Conservation (phyloP, 805 yeast species). For the Torulaspora gathmanii region DNA sequence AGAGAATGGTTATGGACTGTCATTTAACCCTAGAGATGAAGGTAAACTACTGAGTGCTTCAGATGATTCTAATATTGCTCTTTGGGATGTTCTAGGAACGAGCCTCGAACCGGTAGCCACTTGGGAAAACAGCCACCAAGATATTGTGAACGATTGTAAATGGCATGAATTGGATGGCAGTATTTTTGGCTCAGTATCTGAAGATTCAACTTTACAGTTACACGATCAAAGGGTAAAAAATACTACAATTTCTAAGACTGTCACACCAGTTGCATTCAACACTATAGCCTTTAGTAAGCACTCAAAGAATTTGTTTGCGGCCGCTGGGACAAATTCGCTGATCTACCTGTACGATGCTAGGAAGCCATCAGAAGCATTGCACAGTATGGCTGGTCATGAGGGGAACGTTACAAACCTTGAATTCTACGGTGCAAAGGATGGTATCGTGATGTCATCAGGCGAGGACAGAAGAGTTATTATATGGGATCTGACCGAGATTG, state of each 20-base stretch:
- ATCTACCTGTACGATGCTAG: constrained; percentile 64
- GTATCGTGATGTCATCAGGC: constrained; percentile 70
- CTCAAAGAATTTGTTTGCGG: constrained; percentile 55
- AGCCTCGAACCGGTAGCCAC: constrained; percentile 28
- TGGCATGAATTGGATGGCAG: constrained; percentile 56
- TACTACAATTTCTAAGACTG: constrained; percentile 27
- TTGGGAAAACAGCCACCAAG: constrained; percentile 41
- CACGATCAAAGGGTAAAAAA: constrained; percentile 47
- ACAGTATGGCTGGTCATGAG: constrained; percentile 77
- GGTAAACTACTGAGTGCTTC: constrained; percentile 57
- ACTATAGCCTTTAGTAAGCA: constrained; percentile 61
- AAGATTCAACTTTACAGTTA: constrained; percentile 53
- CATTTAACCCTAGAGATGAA: constrained; percentile 51
- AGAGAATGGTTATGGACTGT: constrained; percentile 69
- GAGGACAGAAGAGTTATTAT: constrained; percentile 71
- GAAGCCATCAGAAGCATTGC: constrained; percentile 46
- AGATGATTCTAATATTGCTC: constrained; percentile 60
- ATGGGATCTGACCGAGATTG: constrained; percentile 78
- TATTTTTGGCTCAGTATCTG: constrained; percentile 68
- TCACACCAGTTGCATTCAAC: constrained; percentile 45
- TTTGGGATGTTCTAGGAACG: constrained; percentile 47
- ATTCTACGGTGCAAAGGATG: constrained; percentile 75
- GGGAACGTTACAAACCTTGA: constrained; percentile 66
- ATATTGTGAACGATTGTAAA: constrained; percentile 70
- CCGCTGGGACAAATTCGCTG: constrained; percentile 66